Evolutionary conservation across 1,284 basidiomycete genomes (phyloP), one percentile per base, ranked within the genome.

Genomic region (Porogramme epimiltina): DNA sequence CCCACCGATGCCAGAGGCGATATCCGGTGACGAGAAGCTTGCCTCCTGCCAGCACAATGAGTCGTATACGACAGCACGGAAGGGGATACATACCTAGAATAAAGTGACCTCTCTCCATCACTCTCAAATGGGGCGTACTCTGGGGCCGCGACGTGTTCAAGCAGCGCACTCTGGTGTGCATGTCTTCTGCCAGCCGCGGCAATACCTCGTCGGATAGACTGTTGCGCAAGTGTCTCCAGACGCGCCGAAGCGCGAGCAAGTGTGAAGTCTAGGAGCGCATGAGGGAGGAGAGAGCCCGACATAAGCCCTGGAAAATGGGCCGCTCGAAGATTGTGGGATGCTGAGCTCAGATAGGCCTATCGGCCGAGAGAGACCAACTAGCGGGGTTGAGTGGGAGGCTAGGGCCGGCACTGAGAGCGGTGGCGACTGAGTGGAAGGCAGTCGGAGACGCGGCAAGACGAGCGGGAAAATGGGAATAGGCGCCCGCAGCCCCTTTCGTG

Each of bases 231-330:
- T 16, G 20, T 25, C n/a, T 60, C 55, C 18, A 60, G 37, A 39
- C 55, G 58, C 5, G 55, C 53, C 5, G 55, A 48, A 15, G 52
- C 57, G 2, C 62, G 62, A 45, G 54, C 48, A 20, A 64, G 42
- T 11, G 56, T 49, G 19, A 64, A 51, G 26, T 64, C 62, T 5
- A 64, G 33, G n/a, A 64, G 58, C 16, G 55, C 59, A 28, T 55
- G 61, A 15, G 62, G 60, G 6, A 62, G 41, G 11, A 52, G 56
- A 24, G 43, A 31, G 3, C 51, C 54, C 54, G 59, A 55, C 61
- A 62, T 62, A 13, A 40, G 19, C 18, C 5, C 11, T 15, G 20
- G 4, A 42, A 23, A 9, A 5, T 42, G n/a, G n/a, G n/a, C n/a
- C n/a, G n/a, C n/a, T n/a, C n/a, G n/a, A n/a, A n/a, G n/a, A n/a